A percentile compares a stretch with the other conserved stretches of the same genome.
Evolutionary conservation across 2,329 filamentous ascomycete species (phyloP).

Genomic region (Diaporthe longicolla): DNA sequence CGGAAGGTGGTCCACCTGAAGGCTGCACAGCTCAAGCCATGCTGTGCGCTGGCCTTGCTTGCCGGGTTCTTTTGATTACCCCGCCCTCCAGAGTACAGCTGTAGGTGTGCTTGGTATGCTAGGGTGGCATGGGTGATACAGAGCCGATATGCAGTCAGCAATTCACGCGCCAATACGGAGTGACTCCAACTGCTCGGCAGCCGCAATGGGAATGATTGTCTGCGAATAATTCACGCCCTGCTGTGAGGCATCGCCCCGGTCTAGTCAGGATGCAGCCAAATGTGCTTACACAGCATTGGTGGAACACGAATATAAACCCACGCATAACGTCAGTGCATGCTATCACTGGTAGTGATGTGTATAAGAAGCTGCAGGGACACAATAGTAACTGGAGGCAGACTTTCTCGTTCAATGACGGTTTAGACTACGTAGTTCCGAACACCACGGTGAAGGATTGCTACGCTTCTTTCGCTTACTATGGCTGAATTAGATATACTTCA

Average conservation of each 20-base stretch:
- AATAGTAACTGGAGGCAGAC: too few species aligned
- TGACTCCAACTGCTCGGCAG: not conserved
- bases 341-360: not conserved
- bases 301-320: not conserved
- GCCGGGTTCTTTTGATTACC: not conserved
- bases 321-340: not conserved
- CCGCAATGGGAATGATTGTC: not conserved
- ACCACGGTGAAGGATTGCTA: not conserved
- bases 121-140: not conserved
- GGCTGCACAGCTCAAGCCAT: not conserved
- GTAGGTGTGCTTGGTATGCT: not conserved
- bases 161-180: not conserved
- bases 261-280: not conserved
- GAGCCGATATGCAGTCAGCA: conserved; percentile 9
- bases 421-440: too few species aligned
- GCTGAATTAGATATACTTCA: not conserved
- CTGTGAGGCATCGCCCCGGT: not conserved
- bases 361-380: not conserved
- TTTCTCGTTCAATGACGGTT: too few species aligned
- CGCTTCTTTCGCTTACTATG: too few species aligned
- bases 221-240: not conserved
- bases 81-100: not conserved
- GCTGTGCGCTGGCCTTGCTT: not conserved
- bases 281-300: not conserved
- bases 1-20: not conserved